Evolutionary conservation across 345 rosid genomes (phyloP), one percentile per base, ranked within the genome.

Genomic region (Aquilaria malaccensis): DNA sequence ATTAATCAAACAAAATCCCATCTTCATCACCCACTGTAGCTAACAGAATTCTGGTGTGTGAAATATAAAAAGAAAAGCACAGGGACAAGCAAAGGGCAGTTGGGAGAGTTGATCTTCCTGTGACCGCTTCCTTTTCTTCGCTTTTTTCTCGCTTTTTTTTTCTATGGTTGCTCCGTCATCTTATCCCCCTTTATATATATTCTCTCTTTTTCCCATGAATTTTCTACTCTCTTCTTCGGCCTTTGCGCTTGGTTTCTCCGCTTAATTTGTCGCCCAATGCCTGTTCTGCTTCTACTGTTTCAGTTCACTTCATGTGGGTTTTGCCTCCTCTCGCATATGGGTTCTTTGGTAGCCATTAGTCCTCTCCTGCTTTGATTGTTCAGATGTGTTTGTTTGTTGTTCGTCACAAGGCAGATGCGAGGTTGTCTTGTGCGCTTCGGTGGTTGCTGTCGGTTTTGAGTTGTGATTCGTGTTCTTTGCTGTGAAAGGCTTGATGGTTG

Each of bases 141-240:
- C 1, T 22, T 22, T 22, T 22, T 22, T 22, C 22, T 22, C 22
- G 22, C 22, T 22, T 22, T 22, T 22, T 22, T 22, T 22, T 37
- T 1, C 43, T 9, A 37, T 37, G 43, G 43, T 67, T 54, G 58
- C 52, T 73, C 60, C 78, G 55, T 59, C 65, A 50, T 45, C 73
- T 63, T 33, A 62, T 30, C 59, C 37, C 32, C 49, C 70, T 62
- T 70, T 56, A 13, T 29, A 71, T 60, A 66, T 71, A 74, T 70
- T 65, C 76, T 62, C 77, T 62, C 76, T 63, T 65, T 61, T 71
- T 66, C 74, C 85, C 70, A 67, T 74, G 72, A 77, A 59, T 54
- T 69, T 62, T 45, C 37, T 52, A 62, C 15, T 47, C 30, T 49
- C 59, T 60, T 59, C 59, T 70, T 72, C 60, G 64, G 65, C 56